Conservation (phyloP, 108 stramenopile species). For the Chaetoceros tenuissimus region DNA sequence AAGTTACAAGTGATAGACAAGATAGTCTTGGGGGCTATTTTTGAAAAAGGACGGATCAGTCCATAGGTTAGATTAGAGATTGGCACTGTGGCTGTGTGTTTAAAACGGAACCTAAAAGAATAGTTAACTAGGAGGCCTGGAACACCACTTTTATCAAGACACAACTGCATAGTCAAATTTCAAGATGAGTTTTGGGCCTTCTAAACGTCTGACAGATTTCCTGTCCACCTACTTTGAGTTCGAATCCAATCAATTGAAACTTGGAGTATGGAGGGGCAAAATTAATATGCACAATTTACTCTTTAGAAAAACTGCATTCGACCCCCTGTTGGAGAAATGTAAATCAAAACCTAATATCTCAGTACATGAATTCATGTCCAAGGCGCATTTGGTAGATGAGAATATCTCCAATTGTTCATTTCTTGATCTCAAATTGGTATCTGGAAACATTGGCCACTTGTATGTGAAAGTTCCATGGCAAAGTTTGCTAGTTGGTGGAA, state of each 20-base stretch:
- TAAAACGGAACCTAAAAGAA: too few relatives aligned
- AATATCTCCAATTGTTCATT: constrained; percentile 18
- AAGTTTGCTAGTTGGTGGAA: constrained; percentile 40
- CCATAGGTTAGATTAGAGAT: too few relatives aligned
- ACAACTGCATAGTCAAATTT: too few relatives aligned
- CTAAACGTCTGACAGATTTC: constrained; percentile 35
- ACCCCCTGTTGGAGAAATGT: constrained; percentile 29
- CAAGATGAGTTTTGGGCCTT: too few relatives aligned
- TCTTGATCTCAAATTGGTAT: constrained; percentile 32
- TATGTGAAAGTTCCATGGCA: constrained; percentile 44
- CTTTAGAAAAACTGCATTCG: constrained; percentile 22
- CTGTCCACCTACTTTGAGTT: constrained; percentile 44
- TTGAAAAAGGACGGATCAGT: too few relatives aligned
- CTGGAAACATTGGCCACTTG: constrained; percentile 35
- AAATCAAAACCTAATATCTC: background rate
- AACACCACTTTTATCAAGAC: too few relatives aligned
- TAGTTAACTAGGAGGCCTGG: too few relatives aligned
- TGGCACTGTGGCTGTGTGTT: too few relatives aligned
- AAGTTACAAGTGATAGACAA: too few relatives aligned
- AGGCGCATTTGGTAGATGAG: background rate
- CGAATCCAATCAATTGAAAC: constrained; percentile 31
- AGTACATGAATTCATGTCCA: background rate
- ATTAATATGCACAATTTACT: constrained; percentile 29
- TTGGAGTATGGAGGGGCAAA: constrained; percentile 50
- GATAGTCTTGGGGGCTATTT: too few relatives aligned